Conservation (phyloP, 768 basidiomycete genomes). For the Filobasidium floriforme region DNA sequence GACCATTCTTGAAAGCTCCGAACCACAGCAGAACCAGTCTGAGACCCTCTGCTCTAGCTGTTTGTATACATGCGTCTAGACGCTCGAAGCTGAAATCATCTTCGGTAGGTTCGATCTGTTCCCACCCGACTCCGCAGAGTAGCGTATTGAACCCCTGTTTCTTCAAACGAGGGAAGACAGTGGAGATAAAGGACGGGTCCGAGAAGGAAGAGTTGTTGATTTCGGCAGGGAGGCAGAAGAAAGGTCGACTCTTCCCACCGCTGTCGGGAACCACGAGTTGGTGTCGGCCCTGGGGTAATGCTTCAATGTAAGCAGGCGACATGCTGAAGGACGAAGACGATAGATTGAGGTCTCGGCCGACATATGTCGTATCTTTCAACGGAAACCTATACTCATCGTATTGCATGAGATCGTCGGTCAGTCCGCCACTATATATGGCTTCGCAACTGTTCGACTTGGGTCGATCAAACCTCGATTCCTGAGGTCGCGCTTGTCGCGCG, state of each 20-base stretch:
- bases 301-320: no score
- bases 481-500: no score
- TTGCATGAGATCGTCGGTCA: no score
- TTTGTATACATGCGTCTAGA: slow-evolving; percentile 15
- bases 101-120: slow-evolving; percentile 22
- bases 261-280: no score
- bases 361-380: no score
- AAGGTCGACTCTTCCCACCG: neutral
- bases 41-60: slow-evolving; percentile 13
- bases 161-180: slow-evolving; percentile 12
- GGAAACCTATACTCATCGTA: no score
- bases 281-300: no score
- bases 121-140: slow-evolving; percentile 15
- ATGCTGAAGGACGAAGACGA: no score
- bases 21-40: slow-evolving; percentile 23
- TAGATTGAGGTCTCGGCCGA: no score
- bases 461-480: no score
- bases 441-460: no score
- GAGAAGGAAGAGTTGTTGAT: slow-evolving; percentile 25
- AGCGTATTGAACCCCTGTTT: slow-evolving; percentile 13
- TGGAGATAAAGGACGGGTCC: slow-evolving; percentile 11
- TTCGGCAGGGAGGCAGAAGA: slow-evolving; percentile 13
- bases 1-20: slow-evolving; percentile 24
- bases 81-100: slow-evolving; percentile 16
- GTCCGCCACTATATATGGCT: no score